These are phyloP conservation scores for Neckera pumila DNA, from an alignment of 225 moss, liverwort and hornwort species.

Conservation along the genomic window DNA sequence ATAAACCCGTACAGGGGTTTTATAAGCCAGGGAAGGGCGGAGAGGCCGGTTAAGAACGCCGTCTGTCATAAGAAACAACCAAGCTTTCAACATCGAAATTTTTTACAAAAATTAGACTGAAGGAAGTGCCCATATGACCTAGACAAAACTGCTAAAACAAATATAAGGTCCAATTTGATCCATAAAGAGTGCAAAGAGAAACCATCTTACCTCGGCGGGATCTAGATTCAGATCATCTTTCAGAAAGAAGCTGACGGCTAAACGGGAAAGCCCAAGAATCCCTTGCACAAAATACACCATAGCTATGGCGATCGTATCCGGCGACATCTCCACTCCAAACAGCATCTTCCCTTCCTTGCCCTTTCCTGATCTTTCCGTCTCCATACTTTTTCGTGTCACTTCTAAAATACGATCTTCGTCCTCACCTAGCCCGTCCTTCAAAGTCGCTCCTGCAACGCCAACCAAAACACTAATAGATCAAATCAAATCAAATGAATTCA, in stretches of 20 bases:
- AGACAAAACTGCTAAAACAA: background rate
- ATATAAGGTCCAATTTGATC: background rate
- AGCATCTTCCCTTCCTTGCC: constrained; percentile 16
- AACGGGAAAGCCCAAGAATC: constrained; percentile 54
- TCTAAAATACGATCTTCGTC: background rate
- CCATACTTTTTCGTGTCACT: background rate
- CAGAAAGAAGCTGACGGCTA: constrained; percentile 59
- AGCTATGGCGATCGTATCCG: constrained; percentile 46
- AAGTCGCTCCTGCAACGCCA: constrained; percentile 6
- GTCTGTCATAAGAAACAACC: constrained; percentile 24
- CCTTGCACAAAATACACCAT: constrained; percentile 74
- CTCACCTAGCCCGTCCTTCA: constrained; percentile 4
- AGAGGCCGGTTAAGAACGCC: constrained; percentile 51
- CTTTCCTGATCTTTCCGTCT: background rate
- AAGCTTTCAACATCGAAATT: background rate
- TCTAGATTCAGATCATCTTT: constrained; percentile 60
- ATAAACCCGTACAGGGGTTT: constrained; percentile 63
- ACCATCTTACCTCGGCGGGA: constrained; percentile 42
- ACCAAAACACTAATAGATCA: background rate
- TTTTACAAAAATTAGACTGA: background rate
- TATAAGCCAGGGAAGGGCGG: constrained; percentile 58
- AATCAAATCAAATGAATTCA: background rate
- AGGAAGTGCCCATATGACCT: background rate
- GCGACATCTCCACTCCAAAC: constrained; percentile 53
- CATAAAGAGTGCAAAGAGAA: background rate